Conservation (phyloP, 345 rosid species). For the Populus tremula region DNA sequence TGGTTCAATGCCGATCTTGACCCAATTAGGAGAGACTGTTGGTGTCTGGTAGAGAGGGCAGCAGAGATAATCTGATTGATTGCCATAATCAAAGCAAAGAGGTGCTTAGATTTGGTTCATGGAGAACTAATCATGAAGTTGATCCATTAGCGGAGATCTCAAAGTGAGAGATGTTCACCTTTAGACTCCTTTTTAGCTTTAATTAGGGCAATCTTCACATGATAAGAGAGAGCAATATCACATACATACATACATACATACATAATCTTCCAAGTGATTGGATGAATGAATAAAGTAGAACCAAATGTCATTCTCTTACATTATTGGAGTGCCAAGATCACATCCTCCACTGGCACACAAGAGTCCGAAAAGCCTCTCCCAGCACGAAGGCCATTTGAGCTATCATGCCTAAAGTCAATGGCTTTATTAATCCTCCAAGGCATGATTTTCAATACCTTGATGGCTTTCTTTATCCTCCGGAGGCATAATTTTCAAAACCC, state of each 20-base stretch:
- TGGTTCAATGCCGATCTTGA: not conserved
- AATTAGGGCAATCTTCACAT: not conserved
- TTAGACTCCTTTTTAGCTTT: not conserved
- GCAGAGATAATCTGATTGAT: no score
- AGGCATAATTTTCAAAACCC: not conserved
- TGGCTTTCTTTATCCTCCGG: constrained; percentile 10
- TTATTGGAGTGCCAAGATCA: not conserved
- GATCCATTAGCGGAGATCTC: not conserved
- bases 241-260: not conserved
- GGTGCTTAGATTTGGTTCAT: not conserved
- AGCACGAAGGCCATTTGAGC: not conserved
- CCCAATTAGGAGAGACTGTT: no score
- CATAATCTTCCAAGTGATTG: not conserved
- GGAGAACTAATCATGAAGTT: constrained; percentile 3
- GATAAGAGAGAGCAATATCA: not conserved
- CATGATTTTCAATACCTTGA: not conserved
- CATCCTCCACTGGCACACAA: not conserved
- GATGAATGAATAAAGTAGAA: not conserved
- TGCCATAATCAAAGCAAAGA: not conserved
- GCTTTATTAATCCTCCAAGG: constrained; percentile 10
- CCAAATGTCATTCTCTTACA: no score
- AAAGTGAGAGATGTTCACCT: not conserved
- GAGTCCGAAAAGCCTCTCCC: not conserved
- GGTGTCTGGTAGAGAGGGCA: no score
- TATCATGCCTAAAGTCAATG: constrained; percentile 10